Conservation (phyloP, 495 filamentous ascomycete genomes). For the Penicillium bialowiezense region DNA sequence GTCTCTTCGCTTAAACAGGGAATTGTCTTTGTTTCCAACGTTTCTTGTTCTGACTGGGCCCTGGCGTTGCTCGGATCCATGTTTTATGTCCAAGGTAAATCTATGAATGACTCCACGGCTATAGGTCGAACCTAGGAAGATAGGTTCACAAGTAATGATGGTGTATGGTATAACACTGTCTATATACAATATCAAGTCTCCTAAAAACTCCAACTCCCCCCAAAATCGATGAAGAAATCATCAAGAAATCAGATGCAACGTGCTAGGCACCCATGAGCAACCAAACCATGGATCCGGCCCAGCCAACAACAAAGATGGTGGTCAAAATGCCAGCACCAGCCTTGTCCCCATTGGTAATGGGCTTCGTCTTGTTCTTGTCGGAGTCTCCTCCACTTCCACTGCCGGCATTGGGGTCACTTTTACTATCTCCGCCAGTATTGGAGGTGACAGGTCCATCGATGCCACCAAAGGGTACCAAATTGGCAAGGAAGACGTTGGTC, state of each 20-base stretch:
- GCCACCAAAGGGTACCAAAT: slow-evolving; percentile 24
- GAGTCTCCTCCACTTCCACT: slow-evolving; percentile 11
- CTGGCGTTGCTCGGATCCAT: too few relatives aligned
- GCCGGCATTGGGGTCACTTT: slow-evolving; percentile 31
- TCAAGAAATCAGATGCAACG: background rate
- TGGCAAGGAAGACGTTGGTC: slow-evolving; percentile 49
- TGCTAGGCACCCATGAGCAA: slow-evolving; percentile 7
- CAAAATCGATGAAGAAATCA: background rate
- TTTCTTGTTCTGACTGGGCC: too few relatives aligned
- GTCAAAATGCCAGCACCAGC: slow-evolving; percentile 66
- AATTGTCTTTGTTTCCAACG: too few relatives aligned
- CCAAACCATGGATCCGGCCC: slow-evolving; percentile 27
- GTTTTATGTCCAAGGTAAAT: too few relatives aligned
- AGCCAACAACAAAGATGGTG: slow-evolving; percentile 41
- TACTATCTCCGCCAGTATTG: slow-evolving; percentile 18
- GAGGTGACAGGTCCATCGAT: slow-evolving; percentile 18
- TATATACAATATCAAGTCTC: background rate
- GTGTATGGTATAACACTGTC: background rate
- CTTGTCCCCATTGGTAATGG: slow-evolving; percentile 52
- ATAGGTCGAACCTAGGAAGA: too few relatives aligned
- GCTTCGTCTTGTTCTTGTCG: slow-evolving; percentile 10
- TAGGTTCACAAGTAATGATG: too few relatives aligned
- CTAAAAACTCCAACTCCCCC: background rate
- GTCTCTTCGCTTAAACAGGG: too few relatives aligned
- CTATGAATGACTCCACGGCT: too few relatives aligned